Evolutionary conservation across 1,139 yeast genomes (phyloP).

Genomic region (Hemisphaericaspora lyxosophila): DNA sequence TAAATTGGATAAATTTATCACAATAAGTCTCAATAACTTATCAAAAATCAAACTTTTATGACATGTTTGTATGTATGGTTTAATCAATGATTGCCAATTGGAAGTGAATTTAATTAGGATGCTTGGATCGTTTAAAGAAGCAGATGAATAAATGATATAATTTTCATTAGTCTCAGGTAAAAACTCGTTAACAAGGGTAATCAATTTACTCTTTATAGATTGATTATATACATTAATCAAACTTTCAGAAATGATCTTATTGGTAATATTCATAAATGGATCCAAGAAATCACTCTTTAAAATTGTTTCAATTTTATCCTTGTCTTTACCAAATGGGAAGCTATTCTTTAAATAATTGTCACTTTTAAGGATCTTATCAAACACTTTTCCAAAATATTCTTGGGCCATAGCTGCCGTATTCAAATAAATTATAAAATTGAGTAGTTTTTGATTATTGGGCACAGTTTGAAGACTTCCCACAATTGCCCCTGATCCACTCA

Average conservation of each 20-base stretch:
- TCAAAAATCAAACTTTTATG: constrained; percentile 48
- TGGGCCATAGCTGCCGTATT: constrained; percentile 63
- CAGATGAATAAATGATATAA: constrained; percentile 33
- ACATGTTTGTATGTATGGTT: constrained; percentile 62
- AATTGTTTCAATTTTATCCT: constrained; percentile 39
- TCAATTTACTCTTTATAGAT: constrained; percentile 51
- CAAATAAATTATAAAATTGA: constrained; percentile 52
- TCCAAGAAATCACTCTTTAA: constrained; percentile 37
- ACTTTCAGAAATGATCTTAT: constrained; percentile 52
- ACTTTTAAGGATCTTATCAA: constrained; percentile 33
- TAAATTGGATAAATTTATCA: constrained; percentile 51
- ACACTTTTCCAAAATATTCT: constrained; percentile 51
- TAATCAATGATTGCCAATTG: constrained; percentile 64
- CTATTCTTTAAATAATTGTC: constrained; percentile 33
- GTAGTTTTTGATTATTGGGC: constrained; percentile 36
- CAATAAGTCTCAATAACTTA: constrained; percentile 51
- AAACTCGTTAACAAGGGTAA: constrained; percentile 50
- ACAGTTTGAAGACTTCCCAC: constrained; percentile 21
- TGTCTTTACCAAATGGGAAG: constrained; percentile 59
- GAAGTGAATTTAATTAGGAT: constrained; percentile 47
- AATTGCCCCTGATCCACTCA: constrained; percentile 26
- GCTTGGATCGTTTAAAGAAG: constrained; percentile 30
- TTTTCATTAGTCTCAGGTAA: constrained; percentile 53
- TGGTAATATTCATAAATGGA: constrained; percentile 42
- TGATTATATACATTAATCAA: constrained; percentile 59